A percentile compares a stretch with the other conserved stretches of the same genome.
Evolutionary conservation across 345 rosid genomes (phyloP).

Genomic region (Pugionium dolabratum): DNA sequence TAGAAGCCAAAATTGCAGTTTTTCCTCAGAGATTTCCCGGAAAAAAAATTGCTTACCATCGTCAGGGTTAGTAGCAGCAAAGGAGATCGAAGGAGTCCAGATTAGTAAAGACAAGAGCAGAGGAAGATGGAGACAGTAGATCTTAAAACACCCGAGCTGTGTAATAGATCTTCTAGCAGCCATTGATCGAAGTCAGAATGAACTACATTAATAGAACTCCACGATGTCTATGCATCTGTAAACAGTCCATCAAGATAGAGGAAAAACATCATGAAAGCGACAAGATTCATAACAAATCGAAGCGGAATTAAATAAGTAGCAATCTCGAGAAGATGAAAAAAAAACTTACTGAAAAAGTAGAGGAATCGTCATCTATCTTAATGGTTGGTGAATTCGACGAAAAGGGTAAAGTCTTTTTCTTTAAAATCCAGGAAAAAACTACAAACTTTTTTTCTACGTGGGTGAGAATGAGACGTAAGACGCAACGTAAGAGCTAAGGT

Average conservation of each 20-base stretch:
- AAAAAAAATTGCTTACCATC: constrained; percentile 57
- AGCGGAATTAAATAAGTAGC: constrained; percentile 12
- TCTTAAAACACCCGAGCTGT: constrained; percentile 47
- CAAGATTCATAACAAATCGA: constrained; percentile 23
- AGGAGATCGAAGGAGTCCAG: constrained; percentile 53
- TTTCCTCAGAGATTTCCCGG: not conserved
- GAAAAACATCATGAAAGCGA: constrained; percentile 30
- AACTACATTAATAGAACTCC: constrained; percentile 34
- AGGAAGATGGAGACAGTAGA: constrained; percentile 43
- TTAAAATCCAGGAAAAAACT: constrained; percentile 12
- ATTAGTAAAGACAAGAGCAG: constrained; percentile 58
- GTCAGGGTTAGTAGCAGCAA: constrained; percentile 61
- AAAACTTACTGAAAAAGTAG: constrained; percentile 43
- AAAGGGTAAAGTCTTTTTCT: constrained; percentile 28
- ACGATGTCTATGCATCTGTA: constrained; percentile 49
- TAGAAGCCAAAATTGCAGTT: not conserved
- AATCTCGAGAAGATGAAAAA: constrained; percentile 18
- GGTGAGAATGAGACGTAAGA: constrained; percentile 32
- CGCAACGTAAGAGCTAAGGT: constrained; percentile 60
- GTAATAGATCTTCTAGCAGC: constrained; percentile 56
- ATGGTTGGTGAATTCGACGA: constrained; percentile 36
- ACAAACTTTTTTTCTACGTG: constrained; percentile 19
- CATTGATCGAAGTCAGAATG: constrained; percentile 48
- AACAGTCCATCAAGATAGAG: constrained; percentile 20
- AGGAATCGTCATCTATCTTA: constrained; percentile 33